These are phyloP conservation scores for Fusarium oligoseptatum DNA, from an alignment of 2,329 filamentous ascomycete species.

Conservation along the genomic window DNA sequence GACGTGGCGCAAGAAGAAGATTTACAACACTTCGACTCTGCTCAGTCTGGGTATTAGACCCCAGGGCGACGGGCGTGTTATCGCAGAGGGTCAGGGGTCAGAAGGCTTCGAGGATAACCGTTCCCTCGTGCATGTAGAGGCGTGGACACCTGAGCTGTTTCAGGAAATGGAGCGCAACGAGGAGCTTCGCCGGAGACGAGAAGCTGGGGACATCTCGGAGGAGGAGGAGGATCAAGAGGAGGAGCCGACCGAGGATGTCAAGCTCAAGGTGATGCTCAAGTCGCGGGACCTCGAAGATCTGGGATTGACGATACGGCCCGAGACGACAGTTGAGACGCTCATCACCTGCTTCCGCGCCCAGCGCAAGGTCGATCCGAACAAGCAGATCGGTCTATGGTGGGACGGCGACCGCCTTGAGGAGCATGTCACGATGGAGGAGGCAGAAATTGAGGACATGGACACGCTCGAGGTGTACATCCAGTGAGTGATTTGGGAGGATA, in stretches of 20 bases:
- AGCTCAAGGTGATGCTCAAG: conserved; percentile 67
- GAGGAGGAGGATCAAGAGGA: conserved; percentile 49
- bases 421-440: conserved; percentile 70
- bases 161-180: conserved; percentile 61
- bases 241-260: conserved; percentile 47
- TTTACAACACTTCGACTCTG: conserved; percentile 84
- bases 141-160: conserved; percentile 78
- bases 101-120: conserved; percentile 78
- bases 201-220: conserved; percentile 56
- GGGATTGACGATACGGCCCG: conserved; percentile 64
- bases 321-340: conserved; percentile 73
- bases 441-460: conserved; percentile 82
- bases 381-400: conserved; percentile 74
- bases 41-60: conserved; percentile 73
- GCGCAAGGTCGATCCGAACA: conserved; percentile 63
- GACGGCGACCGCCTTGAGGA: conserved; percentile 80
- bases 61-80: conserved; percentile 56
- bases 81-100: conserved; percentile 51
- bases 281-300: conserved; percentile 64
- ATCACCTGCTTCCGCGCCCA: conserved; percentile 71
- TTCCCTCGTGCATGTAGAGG: conserved; percentile 81
- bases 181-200: conserved; percentile 61
- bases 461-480: conserved; percentile 79
- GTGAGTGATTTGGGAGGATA: conserved; percentile 41
- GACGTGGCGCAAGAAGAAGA: conserved; percentile 79